Evolutionary conservation across 2,329 filamentous ascomycete genomes (phyloP).

Genomic region (Hypoxylon sp.): DNA sequence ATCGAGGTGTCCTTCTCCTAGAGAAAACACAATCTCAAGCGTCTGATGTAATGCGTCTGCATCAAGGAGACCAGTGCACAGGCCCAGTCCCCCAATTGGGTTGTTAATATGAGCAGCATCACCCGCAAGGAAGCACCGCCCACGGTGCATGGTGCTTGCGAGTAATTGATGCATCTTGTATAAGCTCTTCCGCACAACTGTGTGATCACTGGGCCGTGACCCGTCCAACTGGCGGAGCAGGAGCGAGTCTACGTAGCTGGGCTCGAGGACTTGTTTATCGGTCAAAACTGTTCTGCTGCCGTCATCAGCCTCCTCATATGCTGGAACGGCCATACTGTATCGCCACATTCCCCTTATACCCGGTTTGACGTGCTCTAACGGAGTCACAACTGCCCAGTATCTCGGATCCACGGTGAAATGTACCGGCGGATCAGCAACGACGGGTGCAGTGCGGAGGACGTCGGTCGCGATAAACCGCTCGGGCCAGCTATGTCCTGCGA

Average conservation of each 20-base stretch:
- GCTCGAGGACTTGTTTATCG: constrained; percentile 28
- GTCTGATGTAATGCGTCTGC: constrained; percentile 26
- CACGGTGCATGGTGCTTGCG: constrained; percentile 32
- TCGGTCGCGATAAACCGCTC: constrained; percentile 32
- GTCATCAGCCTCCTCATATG: constrained; percentile 24
- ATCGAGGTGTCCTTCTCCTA: not conserved
- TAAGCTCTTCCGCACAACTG: constrained; percentile 28
- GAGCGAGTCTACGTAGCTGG: constrained; percentile 26
- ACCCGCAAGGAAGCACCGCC: constrained; percentile 32
- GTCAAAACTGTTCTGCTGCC: constrained; percentile 6
- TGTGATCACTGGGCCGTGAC: constrained; percentile 23
- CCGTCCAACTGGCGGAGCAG: constrained; percentile 31
- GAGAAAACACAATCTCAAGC: constrained; percentile 26
- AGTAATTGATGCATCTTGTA: constrained; percentile 37
- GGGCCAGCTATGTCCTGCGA: constrained; percentile 32
- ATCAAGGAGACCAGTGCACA: constrained; percentile 32
- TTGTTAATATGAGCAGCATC: constrained; percentile 33
- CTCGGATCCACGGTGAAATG: constrained; percentile 31
- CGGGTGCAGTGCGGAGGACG: constrained; percentile 21
- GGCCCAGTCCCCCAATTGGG: constrained; percentile 27
- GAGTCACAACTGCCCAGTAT: constrained; percentile 27
- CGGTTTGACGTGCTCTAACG: constrained; percentile 27
- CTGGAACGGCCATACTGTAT: constrained; percentile 30
- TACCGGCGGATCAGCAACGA: constrained; percentile 23
- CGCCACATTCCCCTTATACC: constrained; percentile 25